Evolutionary conservation across 306 rosid species (phyloP).

Genomic region (Medicago arabica): DNA sequence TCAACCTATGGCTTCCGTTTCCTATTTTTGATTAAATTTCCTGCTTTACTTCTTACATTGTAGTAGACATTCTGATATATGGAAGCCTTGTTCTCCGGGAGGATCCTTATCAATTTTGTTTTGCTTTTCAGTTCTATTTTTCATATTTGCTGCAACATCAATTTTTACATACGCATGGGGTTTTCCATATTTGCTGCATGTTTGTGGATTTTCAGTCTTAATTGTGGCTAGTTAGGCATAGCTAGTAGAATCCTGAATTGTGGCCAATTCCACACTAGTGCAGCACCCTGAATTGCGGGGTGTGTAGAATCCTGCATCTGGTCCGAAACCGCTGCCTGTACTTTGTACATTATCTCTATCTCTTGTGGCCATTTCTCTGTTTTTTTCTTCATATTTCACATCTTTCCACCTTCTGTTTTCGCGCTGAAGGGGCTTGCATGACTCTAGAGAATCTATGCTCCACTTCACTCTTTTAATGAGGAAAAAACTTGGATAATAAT

Average conservation of each 20-base stretch:
- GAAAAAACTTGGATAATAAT: neutral
- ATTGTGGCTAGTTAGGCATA: neutral
- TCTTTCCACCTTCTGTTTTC: neutral
- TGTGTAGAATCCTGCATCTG: neutral
- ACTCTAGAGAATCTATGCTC: neutral
- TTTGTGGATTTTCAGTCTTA: neutral
- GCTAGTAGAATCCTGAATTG: too few species aligned
- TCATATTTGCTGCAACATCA: neutral
- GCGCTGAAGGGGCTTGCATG: neutral
- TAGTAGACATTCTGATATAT: conserved; percentile 46
- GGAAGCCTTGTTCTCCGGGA: conserved; percentile 44
- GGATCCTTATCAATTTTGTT: neutral
- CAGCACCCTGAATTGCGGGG: neutral
- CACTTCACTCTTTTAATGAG: neutral
- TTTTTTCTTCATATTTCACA: neutral
- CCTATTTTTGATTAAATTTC: conserved; percentile 35
- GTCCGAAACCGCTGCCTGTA: too few species aligned
- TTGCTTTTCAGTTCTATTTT: neutral
- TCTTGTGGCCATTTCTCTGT: neutral
- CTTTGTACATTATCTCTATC: neutral
- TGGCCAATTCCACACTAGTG: too few species aligned
- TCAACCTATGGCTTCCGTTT: conserved; percentile 42
- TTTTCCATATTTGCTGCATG: neutral
- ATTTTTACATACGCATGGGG: neutral
- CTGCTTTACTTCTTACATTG: conserved; percentile 33